Percentiles rank a stretch among this genome's conserved stretches.
These are phyloP conservation scores for Sporodiniella umbellata DNA, from an alignment of 371 early-diverging fungal species.

Conservation along the genomic window DNA sequence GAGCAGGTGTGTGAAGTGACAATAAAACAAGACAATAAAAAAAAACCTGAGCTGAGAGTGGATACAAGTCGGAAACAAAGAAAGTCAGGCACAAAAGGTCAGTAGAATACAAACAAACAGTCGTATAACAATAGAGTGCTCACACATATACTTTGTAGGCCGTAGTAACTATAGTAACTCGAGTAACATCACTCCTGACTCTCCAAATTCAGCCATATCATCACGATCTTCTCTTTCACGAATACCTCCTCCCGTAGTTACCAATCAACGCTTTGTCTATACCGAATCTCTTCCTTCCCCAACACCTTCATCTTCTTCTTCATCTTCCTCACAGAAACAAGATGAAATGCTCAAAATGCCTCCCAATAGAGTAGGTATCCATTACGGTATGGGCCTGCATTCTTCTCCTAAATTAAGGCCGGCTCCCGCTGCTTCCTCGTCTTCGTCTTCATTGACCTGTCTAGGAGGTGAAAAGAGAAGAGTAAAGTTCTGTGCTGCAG, in stretches of 20 bases:
- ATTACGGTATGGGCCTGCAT: slow-evolving; percentile 43
- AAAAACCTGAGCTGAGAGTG: slow-evolving; percentile 28
- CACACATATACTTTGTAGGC: neutral
- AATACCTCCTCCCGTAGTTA: slow-evolving; percentile 21
- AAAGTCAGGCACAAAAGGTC: slow-evolving; percentile 26
- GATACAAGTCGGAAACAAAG: slow-evolving; percentile 7
- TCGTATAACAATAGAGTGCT: slow-evolving; percentile 1
- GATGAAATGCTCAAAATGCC: neutral
- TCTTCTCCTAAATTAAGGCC: slow-evolving; percentile 43
- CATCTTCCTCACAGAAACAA: slow-evolving; percentile 6
- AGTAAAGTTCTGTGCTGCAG: slow-evolving; percentile 57
- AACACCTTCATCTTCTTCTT: slow-evolving; percentile 34
- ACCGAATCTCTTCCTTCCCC: slow-evolving; percentile 26
- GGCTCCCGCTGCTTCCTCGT: slow-evolving; percentile 22
- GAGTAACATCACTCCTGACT: slow-evolving; percentile 22
- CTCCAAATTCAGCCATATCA: slow-evolving; percentile 37
- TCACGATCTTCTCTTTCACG: slow-evolving; percentile 23
- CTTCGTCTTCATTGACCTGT: slow-evolving; percentile 26
- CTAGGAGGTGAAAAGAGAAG: slow-evolving; percentile 14
- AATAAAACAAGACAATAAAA: slow-evolving; percentile 8
- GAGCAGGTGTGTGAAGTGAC: slow-evolving; percentile 5
- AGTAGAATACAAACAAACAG: neutral
- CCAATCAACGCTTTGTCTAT: slow-evolving; percentile 6
- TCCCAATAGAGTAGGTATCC: slow-evolving; percentile 21
- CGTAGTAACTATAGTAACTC: slow-evolving; percentile 2